Evolutionary conservation across 1,284 basidiomycete genomes (phyloP).

Genomic region (Puccinia horiana): DNA sequence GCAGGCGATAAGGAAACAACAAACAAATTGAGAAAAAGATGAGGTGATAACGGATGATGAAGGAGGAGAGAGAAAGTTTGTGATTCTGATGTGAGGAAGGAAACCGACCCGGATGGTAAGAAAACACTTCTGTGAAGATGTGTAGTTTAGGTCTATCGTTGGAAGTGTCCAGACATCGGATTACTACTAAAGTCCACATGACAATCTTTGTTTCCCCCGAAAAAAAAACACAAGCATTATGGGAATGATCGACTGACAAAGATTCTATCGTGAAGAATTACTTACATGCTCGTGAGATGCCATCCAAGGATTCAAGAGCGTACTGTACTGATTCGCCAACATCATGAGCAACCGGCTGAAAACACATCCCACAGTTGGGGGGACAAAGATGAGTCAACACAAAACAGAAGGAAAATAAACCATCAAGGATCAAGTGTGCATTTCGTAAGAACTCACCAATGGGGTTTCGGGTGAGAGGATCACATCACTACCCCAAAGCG

Average conservation of each 20-base stretch:
- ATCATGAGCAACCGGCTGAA: conserved; percentile 60
- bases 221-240: not conserved
- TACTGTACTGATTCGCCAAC: conserved; percentile 59
- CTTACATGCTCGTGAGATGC: conserved; percentile 59
- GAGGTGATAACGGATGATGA: too few relatives aligned
- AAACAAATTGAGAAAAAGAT: too few relatives aligned
- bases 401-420: not conserved
- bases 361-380: not conserved
- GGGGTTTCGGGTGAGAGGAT: conserved; percentile 60
- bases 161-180: conserved; percentile 45
- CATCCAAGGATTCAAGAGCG: conserved; percentile 58
- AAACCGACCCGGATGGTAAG: not conserved
- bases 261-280: not conserved
- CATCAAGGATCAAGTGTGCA: too few relatives aligned
- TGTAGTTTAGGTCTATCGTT: conserved; percentile 1
- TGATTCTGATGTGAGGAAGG: not conserved
- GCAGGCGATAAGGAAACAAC: too few relatives aligned
- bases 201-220: conserved; percentile 36
- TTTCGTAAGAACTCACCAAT: conserved; percentile 51
- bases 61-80: not conserved
- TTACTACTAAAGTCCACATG: conserved; percentile 46
- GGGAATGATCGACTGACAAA: not conserved
- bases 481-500: conserved; percentile 56
- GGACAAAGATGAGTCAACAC: not conserved
- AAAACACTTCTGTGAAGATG: not conserved